These are phyloP conservation scores for Chenopodium formosanum DNA, from an alignment of 148 eudicot genomes.

Conservation along the genomic window DNA sequence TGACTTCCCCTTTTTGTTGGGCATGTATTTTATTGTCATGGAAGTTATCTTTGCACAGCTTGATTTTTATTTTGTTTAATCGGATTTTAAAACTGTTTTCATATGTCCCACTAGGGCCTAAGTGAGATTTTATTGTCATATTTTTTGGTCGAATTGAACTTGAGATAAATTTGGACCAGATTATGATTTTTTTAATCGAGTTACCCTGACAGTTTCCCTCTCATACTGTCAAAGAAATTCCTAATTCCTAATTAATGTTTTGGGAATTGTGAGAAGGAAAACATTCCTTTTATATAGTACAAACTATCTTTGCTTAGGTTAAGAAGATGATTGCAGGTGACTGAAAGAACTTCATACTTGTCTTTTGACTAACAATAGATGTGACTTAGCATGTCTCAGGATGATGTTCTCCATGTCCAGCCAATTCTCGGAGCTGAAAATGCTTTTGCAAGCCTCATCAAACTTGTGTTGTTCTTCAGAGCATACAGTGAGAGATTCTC, in stretches of 20 bases:
- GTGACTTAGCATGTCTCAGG: slow-evolving; percentile 98
- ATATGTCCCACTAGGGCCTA: no score
- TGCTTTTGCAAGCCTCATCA: slow-evolving; percentile 68
- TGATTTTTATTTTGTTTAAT: no score
- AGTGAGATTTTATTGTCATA: no score
- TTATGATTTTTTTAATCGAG: background rate
- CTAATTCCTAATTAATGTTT: background rate
- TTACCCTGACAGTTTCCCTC: background rate
- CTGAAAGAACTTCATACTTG: slow-evolving; percentile 24
- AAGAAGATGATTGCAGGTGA: slow-evolving; percentile 20
- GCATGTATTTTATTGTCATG: no score
- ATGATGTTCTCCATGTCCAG: slow-evolving; percentile 88
- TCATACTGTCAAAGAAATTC: background rate
- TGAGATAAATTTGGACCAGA: background rate
- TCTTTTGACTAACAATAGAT: slow-evolving; percentile 63
- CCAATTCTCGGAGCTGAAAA: slow-evolving; percentile 95
- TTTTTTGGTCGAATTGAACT: no score
- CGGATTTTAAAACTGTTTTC: no score
- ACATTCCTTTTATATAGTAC: slow-evolving; percentile 2
- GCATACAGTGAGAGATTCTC: slow-evolving; percentile 49
- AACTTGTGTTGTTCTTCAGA: slow-evolving; percentile 62
- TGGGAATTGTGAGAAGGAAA: background rate
- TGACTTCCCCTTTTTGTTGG: no score
- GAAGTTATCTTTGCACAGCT: no score
- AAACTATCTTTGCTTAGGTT: slow-evolving; percentile 19